phyloP scores from a whole-genome alignment of 208 protist genomes.

The Trypanosoma congolense region DNA sequence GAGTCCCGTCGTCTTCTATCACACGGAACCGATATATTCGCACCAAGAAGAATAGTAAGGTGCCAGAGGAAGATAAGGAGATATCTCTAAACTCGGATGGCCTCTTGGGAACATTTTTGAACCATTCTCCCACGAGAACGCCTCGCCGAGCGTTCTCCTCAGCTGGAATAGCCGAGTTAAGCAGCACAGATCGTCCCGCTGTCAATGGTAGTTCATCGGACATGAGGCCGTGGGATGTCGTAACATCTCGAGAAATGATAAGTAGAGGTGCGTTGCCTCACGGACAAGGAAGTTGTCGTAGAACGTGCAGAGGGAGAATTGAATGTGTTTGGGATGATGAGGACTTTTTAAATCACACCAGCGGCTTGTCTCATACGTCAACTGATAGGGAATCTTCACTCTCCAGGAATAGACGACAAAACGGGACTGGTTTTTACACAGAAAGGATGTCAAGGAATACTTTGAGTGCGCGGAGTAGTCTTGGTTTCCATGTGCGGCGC shows the following conservation, averaged over 20 bases:
- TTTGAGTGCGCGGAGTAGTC: not conserved
- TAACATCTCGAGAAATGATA: conserved; percentile 15
- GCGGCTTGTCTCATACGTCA: not conserved
- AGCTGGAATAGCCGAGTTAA: not conserved
- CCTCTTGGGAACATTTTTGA: not conserved
- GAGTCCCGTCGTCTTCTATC: not conserved
- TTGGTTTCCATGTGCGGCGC: not conserved
- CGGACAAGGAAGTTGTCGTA: conserved; percentile 6
- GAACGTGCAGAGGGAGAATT: not conserved
- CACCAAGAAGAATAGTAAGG: not conserved
- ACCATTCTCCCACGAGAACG: not conserved
- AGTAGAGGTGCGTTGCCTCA: conserved; percentile 16
- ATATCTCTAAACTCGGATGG: not conserved
- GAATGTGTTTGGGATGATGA: conserved; percentile 1
- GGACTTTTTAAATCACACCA: not conserved
- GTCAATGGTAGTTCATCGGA: not conserved
- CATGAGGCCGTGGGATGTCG: conserved; percentile 21
- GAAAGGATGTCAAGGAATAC: not conserved
- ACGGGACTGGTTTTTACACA: not conserved
- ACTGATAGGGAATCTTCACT: not conserved
- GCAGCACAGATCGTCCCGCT: not conserved
- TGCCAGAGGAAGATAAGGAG: not conserved
- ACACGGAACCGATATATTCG: not conserved
- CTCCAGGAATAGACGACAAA: not conserved
- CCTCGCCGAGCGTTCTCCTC: not conserved